A percentile compares a stretch with the other conserved stretches of the same genome.
phyloP scores from a whole-genome alignment of 345 rosid genomes.

The Abelmoschus esculentus region DNA sequence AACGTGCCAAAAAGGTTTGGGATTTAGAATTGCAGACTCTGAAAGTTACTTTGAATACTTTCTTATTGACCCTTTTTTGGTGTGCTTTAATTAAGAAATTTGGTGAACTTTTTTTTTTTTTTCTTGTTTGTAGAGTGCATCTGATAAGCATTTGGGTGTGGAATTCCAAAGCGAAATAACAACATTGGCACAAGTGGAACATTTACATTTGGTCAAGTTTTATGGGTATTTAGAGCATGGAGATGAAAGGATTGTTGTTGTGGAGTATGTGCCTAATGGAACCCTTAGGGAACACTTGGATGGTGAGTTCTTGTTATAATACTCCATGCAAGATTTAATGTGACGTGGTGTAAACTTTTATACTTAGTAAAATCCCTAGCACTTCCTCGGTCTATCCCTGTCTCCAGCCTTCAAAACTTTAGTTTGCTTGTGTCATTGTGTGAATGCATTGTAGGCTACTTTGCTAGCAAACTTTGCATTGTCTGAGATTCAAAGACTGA shows the following conservation, averaged over 20 bases:
- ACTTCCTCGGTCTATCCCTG: too few relatives aligned
- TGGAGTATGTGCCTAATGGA: slow-evolving; percentile 83
- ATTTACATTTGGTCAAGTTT: slow-evolving; percentile 63
- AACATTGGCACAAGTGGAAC: slow-evolving; percentile 71
- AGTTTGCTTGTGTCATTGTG: too few relatives aligned
- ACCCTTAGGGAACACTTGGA: slow-evolving; percentile 89
- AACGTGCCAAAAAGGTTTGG: slow-evolving; percentile 82
- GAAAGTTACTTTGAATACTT: background rate
- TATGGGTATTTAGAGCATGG: slow-evolving; percentile 59
- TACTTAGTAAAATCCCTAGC: too few relatives aligned
- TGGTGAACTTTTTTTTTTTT: background rate
- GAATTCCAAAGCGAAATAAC: slow-evolving; percentile 76
- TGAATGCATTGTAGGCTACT: too few relatives aligned
- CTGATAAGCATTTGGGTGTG: slow-evolving; percentile 60
- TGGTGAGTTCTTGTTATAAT: slow-evolving; percentile 38
- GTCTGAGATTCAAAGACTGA: too few relatives aligned
- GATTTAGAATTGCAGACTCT: background rate
- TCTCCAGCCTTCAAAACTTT: too few relatives aligned
- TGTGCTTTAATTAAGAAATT: background rate
- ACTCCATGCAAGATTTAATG: too few relatives aligned
- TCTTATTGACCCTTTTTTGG: background rate
- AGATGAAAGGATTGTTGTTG: slow-evolving; percentile 67
- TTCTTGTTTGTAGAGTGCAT: slow-evolving; percentile 40
- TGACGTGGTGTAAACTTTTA: too few relatives aligned
- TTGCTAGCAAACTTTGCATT: too few relatives aligned